These are phyloP conservation scores for Xylariaceae sp. DNA, from an alignment of 2,329 filamentous ascomycete species.

Conservation along the genomic window DNA sequence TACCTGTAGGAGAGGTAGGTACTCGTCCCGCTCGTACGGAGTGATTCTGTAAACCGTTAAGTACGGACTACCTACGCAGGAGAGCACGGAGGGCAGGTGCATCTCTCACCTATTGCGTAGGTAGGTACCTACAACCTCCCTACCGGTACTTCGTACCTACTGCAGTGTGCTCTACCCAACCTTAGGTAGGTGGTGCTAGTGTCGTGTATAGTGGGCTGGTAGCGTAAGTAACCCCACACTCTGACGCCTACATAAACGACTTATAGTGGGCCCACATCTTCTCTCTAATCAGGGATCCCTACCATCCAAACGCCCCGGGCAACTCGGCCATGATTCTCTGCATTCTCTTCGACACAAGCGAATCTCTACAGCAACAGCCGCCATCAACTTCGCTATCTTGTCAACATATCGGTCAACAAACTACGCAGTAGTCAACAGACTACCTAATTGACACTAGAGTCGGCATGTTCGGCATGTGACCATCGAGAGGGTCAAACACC, in stretches of 20 bases:
- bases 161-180: neutral
- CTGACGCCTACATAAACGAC: neutral
- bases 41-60: too few relatives aligned
- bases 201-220: neutral
- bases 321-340: neutral
- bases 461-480: neutral
- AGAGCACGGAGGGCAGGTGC: too few relatives aligned
- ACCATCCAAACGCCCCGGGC: neutral
- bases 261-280: neutral
- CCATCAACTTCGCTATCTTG: neutral
- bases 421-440: neutral
- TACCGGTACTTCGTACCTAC: too few relatives aligned
- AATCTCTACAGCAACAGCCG: constrained; percentile 13
- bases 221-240: neutral
- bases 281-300: neutral
- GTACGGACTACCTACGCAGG: too few relatives aligned
- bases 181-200: neutral
- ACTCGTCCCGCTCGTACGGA: too few relatives aligned
- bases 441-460: neutral
- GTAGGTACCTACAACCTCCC: too few relatives aligned
- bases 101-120: too few relatives aligned
- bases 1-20: too few relatives aligned
- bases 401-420: neutral
- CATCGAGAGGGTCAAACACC: neutral
- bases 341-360: constrained; percentile 5